Evolutionary conservation across 352 stramenopile genomes (phyloP).

Genomic region (Globisporangium irregulare): DNA sequence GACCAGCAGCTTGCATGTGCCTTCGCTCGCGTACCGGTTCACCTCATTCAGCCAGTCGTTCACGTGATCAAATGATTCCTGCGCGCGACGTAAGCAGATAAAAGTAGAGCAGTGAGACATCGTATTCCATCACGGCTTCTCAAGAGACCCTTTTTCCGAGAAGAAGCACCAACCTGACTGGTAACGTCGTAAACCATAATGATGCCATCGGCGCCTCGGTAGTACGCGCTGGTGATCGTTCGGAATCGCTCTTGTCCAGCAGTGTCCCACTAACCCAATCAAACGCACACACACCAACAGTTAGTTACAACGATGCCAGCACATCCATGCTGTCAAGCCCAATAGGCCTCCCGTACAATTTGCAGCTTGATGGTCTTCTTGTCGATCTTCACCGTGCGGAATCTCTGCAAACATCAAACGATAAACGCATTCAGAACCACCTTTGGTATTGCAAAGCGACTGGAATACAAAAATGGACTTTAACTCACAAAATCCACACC

Average conservation of each 20-base stretch:
- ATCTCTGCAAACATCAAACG: constrained; percentile 52
- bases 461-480: not conserved
- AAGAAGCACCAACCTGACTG: constrained; percentile 59
- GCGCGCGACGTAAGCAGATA: not conserved
- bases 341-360: constrained; percentile 79
- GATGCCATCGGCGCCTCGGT: constrained; percentile 97
- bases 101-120: not conserved
- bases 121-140: not conserved
- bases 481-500: constrained; percentile 92
- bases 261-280: constrained; percentile 90
- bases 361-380: constrained; percentile 99
- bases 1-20: constrained; percentile 98
- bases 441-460: not conserved
- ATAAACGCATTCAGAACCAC: not conserved
- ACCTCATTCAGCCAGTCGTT: constrained; percentile 99
- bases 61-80: constrained; percentile 99
- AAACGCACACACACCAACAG: not conserved
- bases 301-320: constrained; percentile 1
- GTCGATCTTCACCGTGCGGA: constrained; percentile 97
- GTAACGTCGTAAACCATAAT: constrained; percentile 99
- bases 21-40: constrained; percentile 97
- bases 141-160: not conserved
- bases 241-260: constrained; percentile 98
- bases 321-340: not conserved
- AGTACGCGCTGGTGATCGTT: constrained; percentile 99